phyloP scores from a whole-genome alignment of 129 eudicot genomes.

The Tanacetum coccineum region DNA sequence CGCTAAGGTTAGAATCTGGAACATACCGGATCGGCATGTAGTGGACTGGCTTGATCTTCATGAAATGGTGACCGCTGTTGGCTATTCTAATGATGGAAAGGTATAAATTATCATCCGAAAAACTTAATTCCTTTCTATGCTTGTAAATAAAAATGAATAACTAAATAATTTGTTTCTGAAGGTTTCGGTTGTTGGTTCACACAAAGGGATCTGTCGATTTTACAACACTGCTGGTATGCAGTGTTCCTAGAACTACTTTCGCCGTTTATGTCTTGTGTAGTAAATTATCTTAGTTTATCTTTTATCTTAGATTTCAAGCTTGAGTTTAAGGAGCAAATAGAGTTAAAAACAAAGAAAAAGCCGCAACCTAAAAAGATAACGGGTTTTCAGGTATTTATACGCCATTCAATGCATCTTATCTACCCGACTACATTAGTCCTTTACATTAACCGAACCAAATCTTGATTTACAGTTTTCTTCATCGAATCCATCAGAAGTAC shows the following conservation, averaged over 20 bases:
- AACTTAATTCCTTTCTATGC: background rate
- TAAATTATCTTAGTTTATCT: background rate
- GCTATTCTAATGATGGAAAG: constrained; percentile 41
- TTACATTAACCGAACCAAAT: background rate
- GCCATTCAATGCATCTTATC: background rate
- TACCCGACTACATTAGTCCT: background rate
- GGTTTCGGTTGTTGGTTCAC: constrained; percentile 78
- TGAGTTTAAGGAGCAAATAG: constrained; percentile 54
- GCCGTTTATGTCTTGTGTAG: background rate
- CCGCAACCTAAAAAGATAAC: constrained; percentile 65
- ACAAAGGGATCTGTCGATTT: constrained; percentile 64
- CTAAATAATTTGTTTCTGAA: constrained; percentile 23
- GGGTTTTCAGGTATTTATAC: constrained; percentile 64
- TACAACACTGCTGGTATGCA: constrained; percentile 58
- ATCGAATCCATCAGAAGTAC: constrained; percentile 62
- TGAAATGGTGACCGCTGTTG: constrained; percentile 43
- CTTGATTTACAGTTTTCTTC: constrained; percentile 51
- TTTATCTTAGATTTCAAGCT: constrained; percentile 50
- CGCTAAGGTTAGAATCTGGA: constrained; percentile 48
- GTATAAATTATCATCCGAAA: constrained; percentile 6
- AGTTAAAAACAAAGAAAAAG: constrained; percentile 65
- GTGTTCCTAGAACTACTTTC: background rate
- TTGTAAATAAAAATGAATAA: background rate
- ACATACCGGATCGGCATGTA: constrained; percentile 33
- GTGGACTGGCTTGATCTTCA: constrained; percentile 40